Evolutionary conservation across 441 rosid genomes (phyloP), one percentile per base, ranked within the genome.

Genomic region (Populus hybrid): DNA sequence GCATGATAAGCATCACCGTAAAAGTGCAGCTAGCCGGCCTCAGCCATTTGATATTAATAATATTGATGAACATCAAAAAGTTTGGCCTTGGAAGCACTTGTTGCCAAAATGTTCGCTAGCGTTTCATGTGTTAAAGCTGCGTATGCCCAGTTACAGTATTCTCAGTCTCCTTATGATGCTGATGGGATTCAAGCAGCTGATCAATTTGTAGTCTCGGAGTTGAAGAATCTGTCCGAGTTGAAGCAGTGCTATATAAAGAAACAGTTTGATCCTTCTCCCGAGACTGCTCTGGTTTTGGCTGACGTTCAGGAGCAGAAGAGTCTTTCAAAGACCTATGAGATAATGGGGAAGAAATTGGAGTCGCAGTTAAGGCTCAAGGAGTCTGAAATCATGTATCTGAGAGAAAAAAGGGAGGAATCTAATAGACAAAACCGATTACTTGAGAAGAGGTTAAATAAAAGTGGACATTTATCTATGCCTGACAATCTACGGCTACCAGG

Each of bases 151-250:
- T 71, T 95, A 71, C 99, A 95, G 83, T 78, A 78, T 50, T 84
- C 94, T n/a, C 97, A 95, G 84, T 88, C 93, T 71, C 99, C 99
- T 4, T 95, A 92, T 63, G 94, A 93, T 76, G 86, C 87, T 2
- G 90, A 85, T 20, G 93, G 89, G 79, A 91, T 95, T 67, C 94
- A 89, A 75, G 80, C 84, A 63, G 86, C 99, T 6, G 99, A 95
- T 79, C 83, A 72, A 63, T 75, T 80, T 75, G 79, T 95, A 0
- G 89, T 95, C 2, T 77, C 87, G 0, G 91, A 90, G 78, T 69
- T 93, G 81, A 91, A 89, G 87, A 85, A 81, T 24, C 78, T 95
- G 84, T 91, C 98, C 2, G 94, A 92, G 77, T 63, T 95, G 83
- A 95, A 95, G 88, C 93, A 84, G 64, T 86, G 92, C 76, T 92